These are phyloP conservation scores for Candida tropicalis DNA, from an alignment of 1,139 yeast genomes.

Conservation along the genomic window DNA sequence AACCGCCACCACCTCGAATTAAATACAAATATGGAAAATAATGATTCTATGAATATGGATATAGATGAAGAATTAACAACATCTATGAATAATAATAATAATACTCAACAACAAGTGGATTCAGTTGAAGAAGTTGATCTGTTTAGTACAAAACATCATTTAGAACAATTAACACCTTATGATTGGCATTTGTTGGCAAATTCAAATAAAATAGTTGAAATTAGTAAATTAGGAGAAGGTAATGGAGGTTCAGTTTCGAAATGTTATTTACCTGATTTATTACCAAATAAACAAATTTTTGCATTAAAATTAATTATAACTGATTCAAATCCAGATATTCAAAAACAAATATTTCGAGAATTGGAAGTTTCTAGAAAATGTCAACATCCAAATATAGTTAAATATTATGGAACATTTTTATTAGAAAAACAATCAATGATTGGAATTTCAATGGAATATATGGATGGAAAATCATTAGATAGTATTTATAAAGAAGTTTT, in stretches of 20 bases:
- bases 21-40: slow-evolving; percentile 19
- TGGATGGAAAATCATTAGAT: slow-evolving; percentile 91
- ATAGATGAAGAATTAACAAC: background rate
- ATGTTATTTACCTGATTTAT: slow-evolving; percentile 40
- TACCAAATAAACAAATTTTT: slow-evolving; percentile 56
- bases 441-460: slow-evolving; percentile 91
- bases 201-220: slow-evolving; percentile 31
- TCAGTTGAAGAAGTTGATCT: slow-evolving; percentile 5
- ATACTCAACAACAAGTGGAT: background rate
- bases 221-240: slow-evolving; percentile 87
- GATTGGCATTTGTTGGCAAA: slow-evolving; percentile 76
- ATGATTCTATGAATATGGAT: background rate
- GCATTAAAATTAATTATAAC: slow-evolving; percentile 82
- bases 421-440: slow-evolving; percentile 75
- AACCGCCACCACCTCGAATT: slow-evolving; percentile 53
- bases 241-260: slow-evolving; percentile 89
- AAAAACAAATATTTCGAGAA: slow-evolving; percentile 83
- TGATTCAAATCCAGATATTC: slow-evolving; percentile 82
- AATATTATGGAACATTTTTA: slow-evolving; percentile 89
- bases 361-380: slow-evolving; percentile 84
- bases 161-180: slow-evolving; percentile 67
- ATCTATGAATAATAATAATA: background rate
- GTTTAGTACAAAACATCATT: slow-evolving; percentile 23
- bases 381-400: slow-evolving; percentile 80
- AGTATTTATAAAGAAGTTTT: slow-evolving; percentile 76